Base-by-base conservation (phyloP, 2,329 filamentous ascomycete species). In the Tolypocladium ovalisporum region DNA sequence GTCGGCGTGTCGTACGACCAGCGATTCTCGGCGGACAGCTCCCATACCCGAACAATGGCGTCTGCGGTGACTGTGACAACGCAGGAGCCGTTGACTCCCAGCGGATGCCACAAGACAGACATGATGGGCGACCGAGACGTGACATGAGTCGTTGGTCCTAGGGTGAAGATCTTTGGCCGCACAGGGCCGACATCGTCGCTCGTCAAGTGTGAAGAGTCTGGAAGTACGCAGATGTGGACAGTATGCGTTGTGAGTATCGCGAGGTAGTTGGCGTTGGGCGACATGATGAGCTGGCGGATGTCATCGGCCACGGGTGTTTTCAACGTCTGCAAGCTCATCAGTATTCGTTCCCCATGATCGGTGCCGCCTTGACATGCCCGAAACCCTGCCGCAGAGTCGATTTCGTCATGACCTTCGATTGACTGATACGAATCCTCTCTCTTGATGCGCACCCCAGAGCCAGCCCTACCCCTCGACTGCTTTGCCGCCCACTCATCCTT, bases 81-180 rank as follows among this genome's bases (percentile, higher is more conserved):
- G 56, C 89, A 91, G 27, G 85, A 85, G 36, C 89, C 89, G 60
- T 88, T 84, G 13, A 93, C 85, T 1, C 92, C 92, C 0, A 97
- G 77, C 1, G 94, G 94, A 73, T 99, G 94, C 93, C 94, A 99
- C 58, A 97, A 66, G 4, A 87, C 88, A 1, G 90, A 90, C 27
- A 86, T 85, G 57, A 99, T 79, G 1, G 89, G 84, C 9, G 90
- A 84, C 62, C 91, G 87, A 52, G 93, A 90, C 54, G 92, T 87
- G 54, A 97, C 90, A 71, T 97, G 93, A 4, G 88, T 91, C 3
- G 90, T 95, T 35, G 92, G 91, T 1, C 93, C 93, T n/a, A 97
- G 79, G 24, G 93, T 93, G 74, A 90, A 95, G 56, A 90, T 90
- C 71, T 90, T 95, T 35, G 92, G 79, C 67, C 89, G 89, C 65